Base-by-base conservation (phyloP, 805 yeast genomes). In the Grigorovia transvaalensis region DNA sequence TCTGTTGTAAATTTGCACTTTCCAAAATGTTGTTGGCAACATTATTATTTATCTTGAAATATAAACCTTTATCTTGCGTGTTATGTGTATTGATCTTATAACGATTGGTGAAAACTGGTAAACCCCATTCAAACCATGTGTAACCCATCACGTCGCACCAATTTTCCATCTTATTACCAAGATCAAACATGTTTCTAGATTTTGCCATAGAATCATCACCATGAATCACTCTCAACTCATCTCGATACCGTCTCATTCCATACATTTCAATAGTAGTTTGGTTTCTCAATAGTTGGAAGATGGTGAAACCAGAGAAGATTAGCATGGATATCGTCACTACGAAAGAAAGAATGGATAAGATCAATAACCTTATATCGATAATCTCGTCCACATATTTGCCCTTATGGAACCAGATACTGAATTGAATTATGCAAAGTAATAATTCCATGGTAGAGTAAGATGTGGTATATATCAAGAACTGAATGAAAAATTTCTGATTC, bases 261-360 rank as follows among this genome's bases (percentile, higher is more conserved):
- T 79, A 81, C 53, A 81, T 71, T 68, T 93, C 99, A 27, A 91
- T 75, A 0, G 98, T 91, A 4, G 97, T 90, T 54, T 73, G 70
- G 69, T 91, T 91, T 11, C 64, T 67, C 19, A 80, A 55, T 9
- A 87, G 65, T 58, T 87, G 77, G 58, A 78, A 86, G 2, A 79
- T 53, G 49, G 81, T 75, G 58, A 85, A 82, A 1, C 69, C 72
- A 0, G 78, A 65, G 64, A 91, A 86, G 1, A 80, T 62, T 2
- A 69, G 59, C 48, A 85, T 75, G 6, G 91, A 78, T 0, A 86
- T 51, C 4, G 77, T 71, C 53, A 88, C 70, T 6, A 79, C 74
- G 13, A 74, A 53, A 0, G 82, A 74, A 2, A 82, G 48, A 4
- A 87, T 67, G 55, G 80, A 76, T 45, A 84, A 73, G n/a, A 83